phyloP scores from a whole-genome alignment of 2,329 filamentous ascomycete species.

The Trichoderma hamatum region DNA sequence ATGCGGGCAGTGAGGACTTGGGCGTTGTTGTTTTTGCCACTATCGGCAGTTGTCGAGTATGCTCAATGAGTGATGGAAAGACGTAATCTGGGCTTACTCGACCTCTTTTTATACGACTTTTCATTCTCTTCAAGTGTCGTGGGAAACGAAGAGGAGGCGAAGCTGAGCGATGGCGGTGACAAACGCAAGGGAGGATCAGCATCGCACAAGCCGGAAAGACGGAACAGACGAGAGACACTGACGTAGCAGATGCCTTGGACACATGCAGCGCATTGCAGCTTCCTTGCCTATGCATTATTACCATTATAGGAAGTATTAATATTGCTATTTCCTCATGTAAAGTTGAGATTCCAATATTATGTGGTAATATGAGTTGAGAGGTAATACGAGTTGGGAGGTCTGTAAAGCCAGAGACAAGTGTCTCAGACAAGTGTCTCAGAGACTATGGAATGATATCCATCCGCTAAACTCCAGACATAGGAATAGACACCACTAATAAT shows the following conservation, averaged over 20 bases:
- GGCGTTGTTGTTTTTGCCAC: neutral
- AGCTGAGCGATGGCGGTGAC: neutral
- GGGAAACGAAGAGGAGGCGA: neutral
- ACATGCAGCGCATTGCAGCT: neutral
- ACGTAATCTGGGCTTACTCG: neutral
- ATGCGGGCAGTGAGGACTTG: neutral
- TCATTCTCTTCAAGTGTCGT: neutral
- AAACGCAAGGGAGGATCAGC: neutral
- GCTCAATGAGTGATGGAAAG: neutral
- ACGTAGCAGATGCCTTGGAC: neutral
- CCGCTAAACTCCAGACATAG: neutral
- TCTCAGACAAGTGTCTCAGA: neutral
- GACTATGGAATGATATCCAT: neutral
- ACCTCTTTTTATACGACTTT: neutral
- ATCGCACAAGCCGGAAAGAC: neutral
- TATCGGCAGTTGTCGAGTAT: neutral
- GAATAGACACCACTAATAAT: neutral
- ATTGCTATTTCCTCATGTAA: neutral
- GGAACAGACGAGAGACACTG: constrained; percentile 4
- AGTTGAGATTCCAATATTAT: neutral
- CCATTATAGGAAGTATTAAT: neutral
- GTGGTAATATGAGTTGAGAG: neutral
- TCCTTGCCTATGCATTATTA: neutral
- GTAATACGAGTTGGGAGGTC: neutral
- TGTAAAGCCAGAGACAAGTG: neutral